phyloP scores from a whole-genome alignment of 495 filamentous ascomycete species.

The Aspergillus nanangensis region DNA sequence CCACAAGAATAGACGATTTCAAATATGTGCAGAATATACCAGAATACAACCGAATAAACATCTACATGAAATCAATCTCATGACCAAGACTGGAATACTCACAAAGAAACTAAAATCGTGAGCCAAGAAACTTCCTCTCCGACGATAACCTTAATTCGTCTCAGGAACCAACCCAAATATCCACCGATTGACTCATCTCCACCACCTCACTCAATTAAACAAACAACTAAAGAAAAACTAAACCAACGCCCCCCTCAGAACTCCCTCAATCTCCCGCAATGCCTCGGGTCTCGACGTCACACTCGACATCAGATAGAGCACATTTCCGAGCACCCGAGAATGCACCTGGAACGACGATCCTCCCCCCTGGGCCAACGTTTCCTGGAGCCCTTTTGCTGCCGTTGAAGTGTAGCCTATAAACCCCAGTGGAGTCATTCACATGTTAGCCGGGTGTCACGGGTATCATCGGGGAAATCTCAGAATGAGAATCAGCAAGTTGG shows the following conservation, averaged over 20 bases:
- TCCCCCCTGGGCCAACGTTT: slow-evolving; percentile 44
- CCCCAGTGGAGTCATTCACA: slow-evolving; percentile 14
- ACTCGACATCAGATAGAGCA: slow-evolving; percentile 73
- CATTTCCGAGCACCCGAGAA: slow-evolving; percentile 69
- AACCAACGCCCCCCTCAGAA: slow-evolving; percentile 29
- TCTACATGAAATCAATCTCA: too few species aligned
- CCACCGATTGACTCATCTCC: neutral
- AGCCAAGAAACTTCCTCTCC: neutral
- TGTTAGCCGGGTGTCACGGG: slow-evolving; percentile 11
- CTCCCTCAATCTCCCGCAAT: slow-evolving; percentile 42
- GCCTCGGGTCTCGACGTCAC: slow-evolving; percentile 51
- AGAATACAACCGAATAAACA: too few species aligned
- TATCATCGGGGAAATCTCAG: slow-evolving; percentile 3
- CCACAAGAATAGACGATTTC: too few species aligned
- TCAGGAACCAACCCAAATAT: too few species aligned
- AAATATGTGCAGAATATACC: too few species aligned
- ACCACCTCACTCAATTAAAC: neutral
- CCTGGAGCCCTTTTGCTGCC: slow-evolving; percentile 57
- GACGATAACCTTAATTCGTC: neutral
- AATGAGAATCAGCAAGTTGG: neutral
- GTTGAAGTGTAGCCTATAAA: slow-evolving; percentile 64
- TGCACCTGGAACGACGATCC: slow-evolving; percentile 55
- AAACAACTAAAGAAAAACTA: slow-evolving; percentile 1
- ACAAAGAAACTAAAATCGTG: neutral
- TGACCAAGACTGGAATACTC: too few species aligned